phyloP scores from a whole-genome alignment of 2,329 filamentous ascomycete species.

The Ambrosiella cleistominuta region DNA sequence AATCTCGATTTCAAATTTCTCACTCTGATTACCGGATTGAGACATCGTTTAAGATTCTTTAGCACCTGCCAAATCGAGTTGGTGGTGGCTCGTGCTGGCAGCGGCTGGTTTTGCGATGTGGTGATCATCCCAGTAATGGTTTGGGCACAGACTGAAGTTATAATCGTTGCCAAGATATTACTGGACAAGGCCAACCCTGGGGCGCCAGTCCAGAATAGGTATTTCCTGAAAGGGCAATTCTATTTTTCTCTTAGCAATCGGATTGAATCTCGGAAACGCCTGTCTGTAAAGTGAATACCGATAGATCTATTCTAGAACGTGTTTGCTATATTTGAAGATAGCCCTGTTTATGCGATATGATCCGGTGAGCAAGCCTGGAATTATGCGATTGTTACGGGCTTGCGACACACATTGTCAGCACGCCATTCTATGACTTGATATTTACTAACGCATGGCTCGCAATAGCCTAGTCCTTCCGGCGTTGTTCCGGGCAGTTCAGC shows the following conservation, averaged over 20 bases:
- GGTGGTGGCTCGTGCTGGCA: neutral
- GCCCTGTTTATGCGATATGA: neutral
- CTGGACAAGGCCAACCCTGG: neutral
- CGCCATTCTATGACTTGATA: neutral
- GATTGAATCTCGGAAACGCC: too few relatives aligned
- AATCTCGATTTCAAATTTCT: neutral
- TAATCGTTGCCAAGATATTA: neutral
- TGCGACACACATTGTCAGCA: neutral
- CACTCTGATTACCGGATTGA: neutral
- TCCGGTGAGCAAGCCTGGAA: neutral
- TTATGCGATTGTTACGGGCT: neutral
- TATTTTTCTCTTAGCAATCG: too few relatives aligned
- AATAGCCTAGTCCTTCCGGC: conserved; percentile 22
- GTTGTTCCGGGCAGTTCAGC: conserved; percentile 20
- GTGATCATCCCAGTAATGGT: neutral
- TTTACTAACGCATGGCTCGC: neutral
- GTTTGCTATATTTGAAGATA: neutral
- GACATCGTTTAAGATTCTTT: neutral
- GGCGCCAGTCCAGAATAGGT: neutral
- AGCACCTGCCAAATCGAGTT: neutral
- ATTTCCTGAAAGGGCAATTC: neutral
- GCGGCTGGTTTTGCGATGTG: neutral
- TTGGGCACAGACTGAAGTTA: neutral
- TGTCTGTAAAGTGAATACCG: too few relatives aligned
- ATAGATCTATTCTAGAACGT: too few relatives aligned